These are phyloP conservation scores for Debaryomyces nepalensis DNA, from an alignment of 1,139 yeast genomes.

Conservation along the genomic window DNA sequence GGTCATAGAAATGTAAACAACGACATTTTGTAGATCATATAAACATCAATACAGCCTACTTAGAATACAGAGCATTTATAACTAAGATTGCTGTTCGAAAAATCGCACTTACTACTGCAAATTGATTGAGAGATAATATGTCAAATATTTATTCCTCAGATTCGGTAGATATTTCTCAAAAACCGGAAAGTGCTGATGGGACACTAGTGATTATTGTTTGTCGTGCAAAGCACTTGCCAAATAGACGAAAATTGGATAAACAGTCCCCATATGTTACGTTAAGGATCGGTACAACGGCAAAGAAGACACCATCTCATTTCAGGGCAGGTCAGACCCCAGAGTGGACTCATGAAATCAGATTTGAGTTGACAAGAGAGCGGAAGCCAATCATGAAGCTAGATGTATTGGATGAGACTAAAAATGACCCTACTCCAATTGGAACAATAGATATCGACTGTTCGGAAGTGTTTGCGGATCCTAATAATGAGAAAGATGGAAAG, in stretches of 20 bases:
- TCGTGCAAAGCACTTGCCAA: slow-evolving; percentile 76
- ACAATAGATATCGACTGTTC: slow-evolving; percentile 78
- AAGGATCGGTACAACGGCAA: slow-evolving; percentile 79
- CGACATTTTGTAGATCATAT: slow-evolving; percentile 9
- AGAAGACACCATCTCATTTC: slow-evolving; percentile 70
- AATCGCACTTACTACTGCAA: no score
- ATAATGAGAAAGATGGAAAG: slow-evolving; percentile 67
- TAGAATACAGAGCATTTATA: neutral
- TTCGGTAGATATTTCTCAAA: neutral
- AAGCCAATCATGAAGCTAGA: slow-evolving; percentile 69
- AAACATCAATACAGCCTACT: slow-evolving; percentile 9
- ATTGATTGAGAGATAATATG: neutral
- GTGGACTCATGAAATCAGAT: slow-evolving; percentile 81
- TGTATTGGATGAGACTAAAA: slow-evolving; percentile 84
- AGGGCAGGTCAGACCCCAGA: slow-evolving; percentile 92
- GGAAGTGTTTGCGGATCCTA: slow-evolving; percentile 56
- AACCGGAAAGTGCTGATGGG: slow-evolving; percentile 49
- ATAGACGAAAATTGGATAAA: slow-evolving; percentile 79
- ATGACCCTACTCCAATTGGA: slow-evolving; percentile 86
- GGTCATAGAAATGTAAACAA: neutral
- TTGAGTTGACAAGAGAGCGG: slow-evolving; percentile 64
- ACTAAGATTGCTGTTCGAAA: neutral
- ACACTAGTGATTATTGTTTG: slow-evolving; percentile 51
- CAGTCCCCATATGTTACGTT: slow-evolving; percentile 87
- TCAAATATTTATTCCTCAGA: neutral